phyloP scores from a whole-genome alignment of 345 rosid genomes.

The Kandelia obovata region DNA sequence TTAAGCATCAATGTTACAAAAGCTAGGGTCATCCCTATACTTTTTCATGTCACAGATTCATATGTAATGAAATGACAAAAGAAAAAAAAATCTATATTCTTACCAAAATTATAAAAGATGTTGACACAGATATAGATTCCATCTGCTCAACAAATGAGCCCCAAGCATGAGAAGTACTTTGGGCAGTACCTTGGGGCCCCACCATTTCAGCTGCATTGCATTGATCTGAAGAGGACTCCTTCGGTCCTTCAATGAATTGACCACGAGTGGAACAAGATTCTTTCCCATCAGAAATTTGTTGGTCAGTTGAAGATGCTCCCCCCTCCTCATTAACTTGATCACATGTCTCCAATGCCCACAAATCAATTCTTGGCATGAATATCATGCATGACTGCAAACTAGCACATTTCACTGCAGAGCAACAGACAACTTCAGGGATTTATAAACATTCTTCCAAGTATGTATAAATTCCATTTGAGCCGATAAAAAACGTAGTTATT shows the following conservation, averaged over 20 bases:
- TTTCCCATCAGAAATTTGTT: slow-evolving; percentile 24
- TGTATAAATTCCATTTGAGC: background rate
- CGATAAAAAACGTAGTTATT: background rate
- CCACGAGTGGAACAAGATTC: slow-evolving; percentile 25
- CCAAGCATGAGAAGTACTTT: slow-evolving; percentile 65
- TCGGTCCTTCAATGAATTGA: slow-evolving; percentile 16
- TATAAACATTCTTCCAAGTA: background rate
- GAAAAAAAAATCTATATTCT: slow-evolving; percentile 1
- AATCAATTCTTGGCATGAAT: slow-evolving; percentile 91
- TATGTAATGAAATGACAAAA: background rate
- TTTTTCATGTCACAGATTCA: too few species aligned
- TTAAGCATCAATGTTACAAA: too few species aligned
- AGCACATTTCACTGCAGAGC: slow-evolving; percentile 78
- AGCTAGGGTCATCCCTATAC: too few species aligned
- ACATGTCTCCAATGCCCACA: slow-evolving; percentile 75
- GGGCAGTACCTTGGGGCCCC: slow-evolving; percentile 24
- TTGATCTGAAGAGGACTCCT: slow-evolving; percentile 18
- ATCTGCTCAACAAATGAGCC: slow-evolving; percentile 83
- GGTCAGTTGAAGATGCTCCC: slow-evolving; percentile 21
- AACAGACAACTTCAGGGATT: slow-evolving; percentile 23
- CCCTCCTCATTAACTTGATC: slow-evolving; percentile 29
- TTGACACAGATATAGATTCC: slow-evolving; percentile 68
- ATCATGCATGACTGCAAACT: slow-evolving; percentile 55
- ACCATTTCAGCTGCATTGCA: slow-evolving; percentile 28
- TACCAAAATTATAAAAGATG: slow-evolving; percentile 89